Percentiles rank a stretch among this genome's conserved stretches.
Conservation (phyloP, 129 eudicot genomes). For the Mikania micrantha region DNA sequence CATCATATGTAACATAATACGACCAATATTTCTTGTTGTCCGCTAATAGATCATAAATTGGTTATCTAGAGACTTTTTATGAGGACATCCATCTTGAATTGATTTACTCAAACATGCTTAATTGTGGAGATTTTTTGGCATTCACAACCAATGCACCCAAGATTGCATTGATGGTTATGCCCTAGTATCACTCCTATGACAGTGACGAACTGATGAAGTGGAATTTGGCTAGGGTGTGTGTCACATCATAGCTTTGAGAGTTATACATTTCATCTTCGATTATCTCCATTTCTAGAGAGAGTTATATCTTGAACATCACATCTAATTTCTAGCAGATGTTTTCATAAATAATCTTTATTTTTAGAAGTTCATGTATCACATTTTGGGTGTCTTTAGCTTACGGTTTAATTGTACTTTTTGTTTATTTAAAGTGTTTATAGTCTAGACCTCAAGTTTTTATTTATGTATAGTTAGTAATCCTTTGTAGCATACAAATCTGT, state of each 20-base stretch:
- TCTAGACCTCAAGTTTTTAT: not conserved
- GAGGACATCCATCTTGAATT: too few relatives aligned
- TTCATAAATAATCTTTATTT: not conserved
- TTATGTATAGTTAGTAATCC: not conserved
- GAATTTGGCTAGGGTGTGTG: too few relatives aligned
- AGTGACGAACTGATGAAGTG: too few relatives aligned
- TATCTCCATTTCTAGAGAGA: not conserved
- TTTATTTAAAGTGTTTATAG: not conserved
- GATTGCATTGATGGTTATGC: too few relatives aligned
- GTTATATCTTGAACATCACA: not conserved
- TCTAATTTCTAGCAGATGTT: not conserved
- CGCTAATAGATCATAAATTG: not conserved
- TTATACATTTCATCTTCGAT: not conserved
- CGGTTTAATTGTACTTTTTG: not conserved
- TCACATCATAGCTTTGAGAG: not conserved
- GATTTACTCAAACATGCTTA: too few relatives aligned
- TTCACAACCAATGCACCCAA: too few relatives aligned
- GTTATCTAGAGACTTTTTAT: too few relatives aligned
- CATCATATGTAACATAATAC: too few relatives aligned
- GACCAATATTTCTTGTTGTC: not conserved
- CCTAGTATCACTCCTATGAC: too few relatives aligned
- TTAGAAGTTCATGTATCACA: not conserved
- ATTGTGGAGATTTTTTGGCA: too few relatives aligned
- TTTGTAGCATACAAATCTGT: slow-evolving; percentile 14
- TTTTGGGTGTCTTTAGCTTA: not conserved